A percentile compares a stretch with the other conserved stretches of the same genome.
Conservation (phyloP, 768 basidiomycete species). For the Lactarius evosmus region DNA sequence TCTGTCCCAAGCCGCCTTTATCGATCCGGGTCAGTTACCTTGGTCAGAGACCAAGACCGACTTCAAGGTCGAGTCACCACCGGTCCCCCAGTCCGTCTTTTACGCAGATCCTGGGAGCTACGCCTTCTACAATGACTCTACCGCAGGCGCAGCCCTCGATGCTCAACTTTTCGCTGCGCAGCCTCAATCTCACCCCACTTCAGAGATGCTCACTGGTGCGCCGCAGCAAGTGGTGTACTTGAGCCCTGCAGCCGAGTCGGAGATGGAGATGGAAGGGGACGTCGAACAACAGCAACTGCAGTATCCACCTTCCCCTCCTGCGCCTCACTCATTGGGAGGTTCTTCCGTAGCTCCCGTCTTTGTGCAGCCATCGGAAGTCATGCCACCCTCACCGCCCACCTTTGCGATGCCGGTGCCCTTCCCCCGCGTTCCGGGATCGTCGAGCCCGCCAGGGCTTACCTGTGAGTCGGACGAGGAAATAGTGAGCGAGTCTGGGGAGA, state of each 20-base stretch:
- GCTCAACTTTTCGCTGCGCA: slow-evolving; percentile 18
- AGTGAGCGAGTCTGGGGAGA: slow-evolving; percentile 24
- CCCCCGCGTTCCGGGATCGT: slow-evolving; percentile 19
- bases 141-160: slow-evolving; percentile 9
- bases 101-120: slow-evolving; percentile 21
- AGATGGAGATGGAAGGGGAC: slow-evolving; percentile 21
- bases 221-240: slow-evolving; percentile 21
- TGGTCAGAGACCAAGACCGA: slow-evolving; percentile 22
- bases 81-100: slow-evolving; percentile 5
- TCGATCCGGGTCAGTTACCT: slow-evolving; percentile 20
- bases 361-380: slow-evolving; percentile 23
- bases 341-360: slow-evolving; percentile 1
- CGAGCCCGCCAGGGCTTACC: slow-evolving; percentile 26
- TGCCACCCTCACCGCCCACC: slow-evolving; percentile 19
- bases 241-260: slow-evolving; percentile 12
- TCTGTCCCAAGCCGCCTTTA: slow-evolving; percentile 16
- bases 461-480: slow-evolving; percentile 25
- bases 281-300: slow-evolving; percentile 8
- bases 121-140: slow-evolving; percentile 20
- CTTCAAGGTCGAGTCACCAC: slow-evolving; percentile 18
- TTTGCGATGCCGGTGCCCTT: slow-evolving; percentile 12
- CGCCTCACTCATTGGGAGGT: neutral
- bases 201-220: slow-evolving; percentile 8
- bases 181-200: slow-evolving; percentile 9
- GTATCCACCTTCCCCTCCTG: slow-evolving; percentile 4